Evolutionary conservation across 2,329 filamentous ascomycete species (phyloP), one percentile per base, ranked within the genome.

Genomic region (Basipetospora chlamydospora): DNA sequence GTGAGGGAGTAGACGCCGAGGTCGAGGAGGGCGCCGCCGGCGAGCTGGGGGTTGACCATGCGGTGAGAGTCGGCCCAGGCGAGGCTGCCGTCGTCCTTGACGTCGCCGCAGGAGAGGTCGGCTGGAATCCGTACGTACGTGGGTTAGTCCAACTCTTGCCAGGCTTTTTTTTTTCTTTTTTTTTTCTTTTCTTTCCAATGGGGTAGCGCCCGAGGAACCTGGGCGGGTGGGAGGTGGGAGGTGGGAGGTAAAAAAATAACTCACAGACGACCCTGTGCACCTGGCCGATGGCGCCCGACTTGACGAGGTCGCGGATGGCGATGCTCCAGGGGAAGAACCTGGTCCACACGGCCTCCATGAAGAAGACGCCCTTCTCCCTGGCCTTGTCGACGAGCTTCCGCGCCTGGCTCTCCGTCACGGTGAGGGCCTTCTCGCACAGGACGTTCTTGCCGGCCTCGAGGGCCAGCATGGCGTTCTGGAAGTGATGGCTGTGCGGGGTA

Each of bases 341-440:
- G 25, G 84, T 92, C 86, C 85, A 93, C 15, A 92, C 83, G 29
- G 83, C 83, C 59, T 88, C 82, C 80, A 87, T 86, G 42, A 88
- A 59, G 65, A 81, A 80, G 46, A 84, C 52, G 41, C 73, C 70
- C 66, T 85, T 88, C 49, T 73, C 67, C 53, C 64, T 71, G 6
- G 86, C 86, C 41, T 72, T 77, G 43, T 78, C 73, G 35, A 78
- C 70, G 18, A 94, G 66, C 53, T 75, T 75, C 56, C 72, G 73
- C 17, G 80, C 65, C 59, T 94, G 86, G 8, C 73, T 65, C 3
- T 80, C 84, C 44, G 80, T 93, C 43, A 88, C 81, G 1, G 85
- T 92, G 48, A 94, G 78, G 0, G 86, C 74, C 66, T 94, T 94
- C 58, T 94, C 86, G 56, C 85, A 93, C 23, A 94, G 70, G 21